phyloP scores from a whole-genome alignment of 306 rosid genomes.

The Citrullus amarus region DNA sequence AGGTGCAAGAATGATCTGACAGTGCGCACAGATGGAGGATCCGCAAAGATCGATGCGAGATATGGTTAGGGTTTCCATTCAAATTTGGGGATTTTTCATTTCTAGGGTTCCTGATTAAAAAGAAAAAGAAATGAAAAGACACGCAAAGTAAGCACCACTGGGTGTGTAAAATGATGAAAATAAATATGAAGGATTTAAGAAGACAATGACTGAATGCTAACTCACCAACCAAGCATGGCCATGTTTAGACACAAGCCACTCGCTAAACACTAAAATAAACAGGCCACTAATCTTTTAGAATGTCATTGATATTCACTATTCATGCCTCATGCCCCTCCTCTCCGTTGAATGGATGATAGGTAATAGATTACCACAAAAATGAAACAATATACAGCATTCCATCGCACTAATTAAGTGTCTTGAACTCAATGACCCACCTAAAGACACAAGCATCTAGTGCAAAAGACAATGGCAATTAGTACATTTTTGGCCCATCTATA shows the following conservation, averaged over 20 bases:
- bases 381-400: neutral
- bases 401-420: neutral
- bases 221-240: slow-evolving; percentile 79
- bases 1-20: slow-evolving; percentile 11
- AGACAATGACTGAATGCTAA: neutral
- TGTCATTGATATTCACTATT: neutral
- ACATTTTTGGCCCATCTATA: neutral
- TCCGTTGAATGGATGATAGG: neutral
- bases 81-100: slow-evolving; percentile 31
- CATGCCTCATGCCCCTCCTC: too few relatives aligned
- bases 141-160: slow-evolving; percentile 11
- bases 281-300: neutral
- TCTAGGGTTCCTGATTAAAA: neutral
- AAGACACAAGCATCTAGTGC: neutral
- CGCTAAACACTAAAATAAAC: neutral
- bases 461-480: neutral
- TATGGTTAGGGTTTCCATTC: slow-evolving; percentile 45
- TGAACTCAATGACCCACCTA: neutral
- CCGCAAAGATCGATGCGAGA: slow-evolving; percentile 20
- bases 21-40: slow-evolving; percentile 16
- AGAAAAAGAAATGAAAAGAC: neutral
- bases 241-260: neutral
- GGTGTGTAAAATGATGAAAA: neutral
- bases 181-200: neutral
- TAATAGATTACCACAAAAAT: neutral